Base-by-base conservation (phyloP, 2,329 filamentous ascomycete genomes). In the Cladosporium colombiae region DNA sequence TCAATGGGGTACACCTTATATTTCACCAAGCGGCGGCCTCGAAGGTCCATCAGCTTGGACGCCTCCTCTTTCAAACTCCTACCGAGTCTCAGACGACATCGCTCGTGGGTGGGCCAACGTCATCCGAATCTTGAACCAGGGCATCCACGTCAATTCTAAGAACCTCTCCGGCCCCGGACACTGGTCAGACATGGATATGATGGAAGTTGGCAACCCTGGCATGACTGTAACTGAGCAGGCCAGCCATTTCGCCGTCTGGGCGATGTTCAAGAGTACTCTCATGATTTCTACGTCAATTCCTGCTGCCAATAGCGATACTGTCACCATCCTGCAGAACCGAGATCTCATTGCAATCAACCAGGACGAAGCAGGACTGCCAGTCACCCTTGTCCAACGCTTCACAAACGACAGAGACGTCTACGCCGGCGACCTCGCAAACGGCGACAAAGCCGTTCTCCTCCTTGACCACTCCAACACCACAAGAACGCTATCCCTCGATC, bases 301-400 rank as follows among this genome's bases (percentile, higher is more conserved):
- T 31, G 72, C 72, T 1, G 73, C 83, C 27, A 75, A 76, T 23
- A 71, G 80, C 2, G 71, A 75, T 16, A 78, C 79, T 52, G 77
- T 81, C 46, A 78, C 78, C 65, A 83, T 84, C 68, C 74, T 79
- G 67, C 78, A 77, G 52, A 83, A 84, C 68, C 80, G 81, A 0
- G 82, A 81, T 46, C 76, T 84, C 65, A 75, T 84, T 44, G 81
- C 82, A 13, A 74, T 84, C 65, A 81, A 78, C 65, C 82, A 84
- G 67, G 82, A 84, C 67, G 76, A 81, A 0, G 73, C 87, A 0
- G 84, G 80, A 0, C 75, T 81, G 62, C 83, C 85, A 53, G 84
- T 85, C 0, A 78, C 78, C n/a, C 75, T 89, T 1, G 73, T 81
- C 1, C 77, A 77, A 18, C 73, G 79, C 35, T 77, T 75, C 65